These are phyloP conservation scores for Lachancea dasiensis DNA, from an alignment of 805 yeast species.

Conservation along the genomic window DNA sequence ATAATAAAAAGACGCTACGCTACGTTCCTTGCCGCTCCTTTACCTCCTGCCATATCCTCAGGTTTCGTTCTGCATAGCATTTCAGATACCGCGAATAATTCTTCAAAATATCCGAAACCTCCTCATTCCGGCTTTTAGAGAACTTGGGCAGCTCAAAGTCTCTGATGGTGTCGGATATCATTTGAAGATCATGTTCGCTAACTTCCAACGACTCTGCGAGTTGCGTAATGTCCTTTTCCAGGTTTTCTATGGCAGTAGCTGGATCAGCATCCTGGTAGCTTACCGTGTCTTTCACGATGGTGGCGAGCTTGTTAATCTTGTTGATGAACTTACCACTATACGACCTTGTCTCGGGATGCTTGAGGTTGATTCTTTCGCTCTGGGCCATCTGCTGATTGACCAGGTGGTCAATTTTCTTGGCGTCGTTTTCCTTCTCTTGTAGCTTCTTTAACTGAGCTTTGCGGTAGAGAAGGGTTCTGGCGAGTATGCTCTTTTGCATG, in stretches of 20 bases:
- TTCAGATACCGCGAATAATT: slow-evolving; percentile 27
- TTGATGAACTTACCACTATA: slow-evolving; percentile 27
- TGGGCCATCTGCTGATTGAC: slow-evolving; percentile 20
- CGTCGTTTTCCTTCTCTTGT: slow-evolving; percentile 21
- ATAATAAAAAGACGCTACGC: neutral
- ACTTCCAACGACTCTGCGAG: slow-evolving; percentile 21
- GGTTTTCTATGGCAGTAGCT: slow-evolving; percentile 13
- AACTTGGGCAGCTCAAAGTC: slow-evolving; percentile 31
- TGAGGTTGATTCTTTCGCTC: slow-evolving; percentile 19
- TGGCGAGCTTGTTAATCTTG: slow-evolving; percentile 27
- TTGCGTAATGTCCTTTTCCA: slow-evolving; percentile 23
- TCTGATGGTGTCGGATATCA: slow-evolving; percentile 27
- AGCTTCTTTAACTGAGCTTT: slow-evolving; percentile 24
- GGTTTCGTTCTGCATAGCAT: slow-evolving; percentile 25
- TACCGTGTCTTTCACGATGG: slow-evolving; percentile 30
- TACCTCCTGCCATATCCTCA: slow-evolving; percentile 26
- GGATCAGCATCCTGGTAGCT: slow-evolving; percentile 30
- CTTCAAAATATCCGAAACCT: slow-evolving; percentile 21
- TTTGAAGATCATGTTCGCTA: slow-evolving; percentile 29
- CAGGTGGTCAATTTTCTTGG: slow-evolving; percentile 20
- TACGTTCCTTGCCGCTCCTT: slow-evolving; percentile 5
- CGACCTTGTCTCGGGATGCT: slow-evolving; percentile 16
- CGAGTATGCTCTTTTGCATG: slow-evolving; percentile 27
- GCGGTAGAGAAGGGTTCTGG: slow-evolving; percentile 20
- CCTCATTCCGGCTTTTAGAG: slow-evolving; percentile 20